Conservation (phyloP, 306 rosid species). For the Malus sieversii region DNA sequence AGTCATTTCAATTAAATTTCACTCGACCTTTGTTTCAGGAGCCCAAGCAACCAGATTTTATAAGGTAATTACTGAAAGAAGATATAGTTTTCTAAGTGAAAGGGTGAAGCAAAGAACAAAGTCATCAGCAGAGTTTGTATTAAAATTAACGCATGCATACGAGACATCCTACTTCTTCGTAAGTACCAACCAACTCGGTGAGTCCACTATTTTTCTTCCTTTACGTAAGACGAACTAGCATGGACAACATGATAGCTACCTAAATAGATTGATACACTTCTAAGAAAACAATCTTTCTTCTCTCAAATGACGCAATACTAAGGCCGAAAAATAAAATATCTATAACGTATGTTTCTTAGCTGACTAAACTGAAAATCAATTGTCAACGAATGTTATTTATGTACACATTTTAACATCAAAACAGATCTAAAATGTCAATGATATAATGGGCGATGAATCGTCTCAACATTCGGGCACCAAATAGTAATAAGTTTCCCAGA, state of each 20-base stretch:
- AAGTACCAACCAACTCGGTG: background rate
- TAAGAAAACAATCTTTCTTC: background rate
- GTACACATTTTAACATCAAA: background rate
- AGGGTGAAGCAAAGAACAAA: constrained; percentile 5
- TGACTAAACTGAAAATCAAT: background rate
- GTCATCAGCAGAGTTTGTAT: background rate
- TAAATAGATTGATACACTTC: background rate
- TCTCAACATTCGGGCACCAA: background rate
- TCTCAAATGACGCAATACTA: background rate
- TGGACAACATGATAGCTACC: background rate
- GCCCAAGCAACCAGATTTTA: background rate
- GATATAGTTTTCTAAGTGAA: background rate
- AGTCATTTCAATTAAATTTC: background rate
- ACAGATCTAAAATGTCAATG: background rate
- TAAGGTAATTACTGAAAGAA: background rate
- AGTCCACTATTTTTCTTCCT: background rate
- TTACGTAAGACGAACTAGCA: background rate
- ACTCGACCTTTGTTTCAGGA: background rate
- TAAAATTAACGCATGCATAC: background rate
- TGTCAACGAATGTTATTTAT: background rate
- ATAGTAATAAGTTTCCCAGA: background rate
- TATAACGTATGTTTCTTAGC: background rate
- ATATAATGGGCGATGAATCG: background rate
- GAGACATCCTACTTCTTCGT: background rate
- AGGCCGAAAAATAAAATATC: background rate